Evolutionary conservation across 2,329 filamentous ascomycete genomes (phyloP).

Genomic region (Eutypella sp.): DNA sequence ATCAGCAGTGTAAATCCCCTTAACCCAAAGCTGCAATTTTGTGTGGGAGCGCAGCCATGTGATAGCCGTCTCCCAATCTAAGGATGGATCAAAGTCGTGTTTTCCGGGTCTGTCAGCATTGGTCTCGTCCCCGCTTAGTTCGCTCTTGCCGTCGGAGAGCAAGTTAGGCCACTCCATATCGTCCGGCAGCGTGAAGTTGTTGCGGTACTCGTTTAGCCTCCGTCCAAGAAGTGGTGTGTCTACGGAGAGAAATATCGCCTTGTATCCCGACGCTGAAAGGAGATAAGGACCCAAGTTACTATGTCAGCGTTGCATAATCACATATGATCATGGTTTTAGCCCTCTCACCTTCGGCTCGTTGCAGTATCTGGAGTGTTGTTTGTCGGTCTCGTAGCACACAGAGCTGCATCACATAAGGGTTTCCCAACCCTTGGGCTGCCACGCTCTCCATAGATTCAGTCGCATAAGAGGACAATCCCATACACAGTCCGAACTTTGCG

Average conservation of each 20-base stretch:
- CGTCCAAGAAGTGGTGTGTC: slow-evolving; percentile 50
- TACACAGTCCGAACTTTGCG: slow-evolving; percentile 35
- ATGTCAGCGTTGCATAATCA: not conserved
- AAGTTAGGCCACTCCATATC: slow-evolving; percentile 40
- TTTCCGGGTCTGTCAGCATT: slow-evolving; percentile 15
- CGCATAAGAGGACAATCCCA: slow-evolving; percentile 44
- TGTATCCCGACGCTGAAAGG: slow-evolving; percentile 39
- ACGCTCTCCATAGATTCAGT: slow-evolving; percentile 43
- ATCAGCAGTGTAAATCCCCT: slow-evolving; percentile 35
- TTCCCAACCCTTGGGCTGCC: slow-evolving; percentile 28
- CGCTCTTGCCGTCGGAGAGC: slow-evolving; percentile 19
- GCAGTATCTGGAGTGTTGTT: slow-evolving; percentile 35
- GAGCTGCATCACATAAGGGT: slow-evolving; percentile 50
- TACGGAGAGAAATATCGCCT: slow-evolving; percentile 49
- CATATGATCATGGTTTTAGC: not conserved
- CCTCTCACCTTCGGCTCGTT: slow-evolving; percentile 36
- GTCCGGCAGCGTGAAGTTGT: slow-evolving; percentile 43
- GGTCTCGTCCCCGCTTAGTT: slow-evolving; percentile 8
- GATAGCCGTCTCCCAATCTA: slow-evolving; percentile 46
- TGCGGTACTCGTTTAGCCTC: slow-evolving; percentile 48
- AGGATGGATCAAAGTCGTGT: slow-evolving; percentile 30
- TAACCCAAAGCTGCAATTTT: slow-evolving; percentile 43
- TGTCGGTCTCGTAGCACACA: slow-evolving; percentile 45
- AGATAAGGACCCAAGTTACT: not conserved
- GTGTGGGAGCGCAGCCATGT: slow-evolving; percentile 42